Conservation (phyloP, 805 yeast species). For the Wickerhamomyces silvicola region DNA sequence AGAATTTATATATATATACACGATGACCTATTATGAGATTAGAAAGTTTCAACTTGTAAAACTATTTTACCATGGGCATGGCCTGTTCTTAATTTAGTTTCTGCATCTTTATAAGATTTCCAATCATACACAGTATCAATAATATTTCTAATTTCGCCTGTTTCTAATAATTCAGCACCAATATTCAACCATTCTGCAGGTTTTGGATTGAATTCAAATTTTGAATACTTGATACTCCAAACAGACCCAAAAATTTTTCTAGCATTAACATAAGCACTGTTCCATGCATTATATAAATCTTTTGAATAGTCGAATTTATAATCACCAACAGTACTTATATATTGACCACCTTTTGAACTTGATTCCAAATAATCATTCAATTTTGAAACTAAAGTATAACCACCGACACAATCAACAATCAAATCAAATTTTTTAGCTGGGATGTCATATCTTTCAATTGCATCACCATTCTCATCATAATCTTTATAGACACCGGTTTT, state of each 20-base stretch:
- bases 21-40: no score
- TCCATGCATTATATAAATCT: constrained; percentile 31
- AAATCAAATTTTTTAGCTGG: constrained; percentile 42
- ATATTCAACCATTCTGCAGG: constrained; percentile 32
- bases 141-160: constrained; percentile 38
- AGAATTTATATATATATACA: not conserved
- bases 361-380: constrained; percentile 37
- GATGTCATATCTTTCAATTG: constrained; percentile 15
- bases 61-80: constrained; percentile 67
- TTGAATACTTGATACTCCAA: constrained; percentile 32
- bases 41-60: constrained; percentile 36
- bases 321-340: constrained; percentile 62
- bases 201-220: constrained; percentile 28
- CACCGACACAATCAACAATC: constrained; percentile 70
- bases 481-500: constrained; percentile 29
- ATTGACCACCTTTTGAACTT: constrained; percentile 40
- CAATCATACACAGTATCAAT: constrained; percentile 55
- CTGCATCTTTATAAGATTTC: constrained; percentile 49
- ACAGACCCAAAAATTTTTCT: constrained; percentile 29
- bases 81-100: constrained; percentile 42
- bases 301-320: constrained; percentile 32
- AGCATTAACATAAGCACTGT: constrained; percentile 27
- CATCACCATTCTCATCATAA: constrained; percentile 20
- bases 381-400: constrained; percentile 39
- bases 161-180: constrained; percentile 40